Evolutionary conservation across 1,284 basidiomycete genomes (phyloP), one percentile per base, ranked within the genome.

Genomic region (Ustilago xerochloae): DNA sequence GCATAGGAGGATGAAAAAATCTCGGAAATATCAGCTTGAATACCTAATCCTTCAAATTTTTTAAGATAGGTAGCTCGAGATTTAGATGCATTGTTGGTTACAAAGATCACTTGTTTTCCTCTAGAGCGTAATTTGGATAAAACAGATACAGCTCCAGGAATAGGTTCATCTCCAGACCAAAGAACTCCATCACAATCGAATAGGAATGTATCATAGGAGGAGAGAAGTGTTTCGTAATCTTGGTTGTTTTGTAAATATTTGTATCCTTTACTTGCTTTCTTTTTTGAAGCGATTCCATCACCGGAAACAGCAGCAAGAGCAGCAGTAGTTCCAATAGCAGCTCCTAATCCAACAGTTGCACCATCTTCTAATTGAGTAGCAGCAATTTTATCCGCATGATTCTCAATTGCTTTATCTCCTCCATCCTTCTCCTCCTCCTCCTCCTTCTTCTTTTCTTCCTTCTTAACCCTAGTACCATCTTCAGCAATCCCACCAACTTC

Each of bases 81-180:
- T 86, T 96, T 95, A 49, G 91, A 94, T n/a, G 96, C 96, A 84
- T 98, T 99, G 87, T 98, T 98, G 29, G 95, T 97, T 36, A 98
- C 94, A 84, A 98, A 99, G 38, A 98, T 87, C 52, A 99, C 87
- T 63, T 89, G 89, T 87, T 98, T 99, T 56, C 91, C 93, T 91
- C 81, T 58, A 22, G 48, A 57, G 26, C 78, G 67, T 18, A 86
- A 72, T 63, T 82, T 79, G 20, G 77, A 51, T 22, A 79, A 58
- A 71, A 84, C 79, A 90, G 89, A 77, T 9, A 66, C 66, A 6
- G 71, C 77, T 13, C 76, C 75, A 3, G 78, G 69, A 20, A 84
- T 79, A 10, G 70, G 65, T 15, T 80, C 80, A 32, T 93, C 91
- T n/a, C 93, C 96, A 93, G 59, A 97, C 88, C 48, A 97, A 16